Evolutionary conservation across 768 basidiomycete species (phyloP).

Genomic region (Lactarius sp.): DNA sequence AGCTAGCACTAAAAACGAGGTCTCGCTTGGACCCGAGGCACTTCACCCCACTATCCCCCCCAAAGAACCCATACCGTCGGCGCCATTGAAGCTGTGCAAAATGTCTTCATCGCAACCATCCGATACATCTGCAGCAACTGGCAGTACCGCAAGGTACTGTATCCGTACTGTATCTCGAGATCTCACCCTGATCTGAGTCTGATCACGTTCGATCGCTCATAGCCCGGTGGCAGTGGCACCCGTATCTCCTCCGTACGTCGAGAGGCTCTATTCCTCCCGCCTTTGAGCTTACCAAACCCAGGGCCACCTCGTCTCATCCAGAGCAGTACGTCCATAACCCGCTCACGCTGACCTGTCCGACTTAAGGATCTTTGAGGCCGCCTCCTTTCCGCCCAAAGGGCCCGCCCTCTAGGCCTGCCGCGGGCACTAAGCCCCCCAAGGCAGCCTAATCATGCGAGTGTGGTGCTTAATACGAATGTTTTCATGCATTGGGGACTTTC

Average conservation of each 20-base stretch:
- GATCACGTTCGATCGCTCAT: neutral
- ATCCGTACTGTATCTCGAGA: neutral
- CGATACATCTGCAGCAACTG: neutral
- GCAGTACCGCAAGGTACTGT: neutral
- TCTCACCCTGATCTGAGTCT: neutral
- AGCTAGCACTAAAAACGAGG: neutral
- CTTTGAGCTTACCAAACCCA: neutral
- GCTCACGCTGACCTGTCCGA: neutral
- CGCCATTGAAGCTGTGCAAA: neutral
- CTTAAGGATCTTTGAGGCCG: neutral
- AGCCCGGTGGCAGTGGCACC: neutral
- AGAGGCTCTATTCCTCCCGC: too few species aligned
- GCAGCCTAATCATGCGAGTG: too few species aligned
- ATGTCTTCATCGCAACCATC: neutral
- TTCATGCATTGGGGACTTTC: neutral
- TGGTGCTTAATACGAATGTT: neutral
- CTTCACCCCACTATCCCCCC: neutral
- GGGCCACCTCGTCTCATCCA: neutral
- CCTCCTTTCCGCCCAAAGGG: slow-evolving; percentile 11
- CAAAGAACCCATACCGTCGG: neutral
- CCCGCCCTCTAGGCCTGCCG: neutral
- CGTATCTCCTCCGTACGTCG: neutral
- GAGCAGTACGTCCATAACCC: neutral
- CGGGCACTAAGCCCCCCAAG: neutral
- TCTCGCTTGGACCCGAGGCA: neutral